Evolutionary conservation across 345 rosid genomes (phyloP).

Genomic region (Anastatica hierochuntica): DNA sequence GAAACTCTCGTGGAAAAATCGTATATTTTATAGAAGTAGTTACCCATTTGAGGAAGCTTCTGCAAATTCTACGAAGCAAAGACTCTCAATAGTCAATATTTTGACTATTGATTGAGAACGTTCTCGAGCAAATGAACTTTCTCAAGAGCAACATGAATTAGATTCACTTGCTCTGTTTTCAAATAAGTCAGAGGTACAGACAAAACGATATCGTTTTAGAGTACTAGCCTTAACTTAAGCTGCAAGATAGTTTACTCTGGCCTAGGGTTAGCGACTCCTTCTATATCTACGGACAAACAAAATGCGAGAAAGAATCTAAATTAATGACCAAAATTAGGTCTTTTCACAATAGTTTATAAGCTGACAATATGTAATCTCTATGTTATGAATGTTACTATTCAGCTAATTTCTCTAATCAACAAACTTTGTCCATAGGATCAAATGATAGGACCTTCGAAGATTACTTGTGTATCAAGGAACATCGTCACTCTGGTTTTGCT

Average conservation of each 20-base stretch:
- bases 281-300: neutral
- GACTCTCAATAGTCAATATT: no score
- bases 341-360: neutral
- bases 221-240: no score
- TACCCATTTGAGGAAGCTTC: slow-evolving; percentile 1
- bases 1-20: slow-evolving; percentile 2
- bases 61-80: neutral
- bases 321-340: slow-evolving; percentile 2
- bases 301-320: neutral
- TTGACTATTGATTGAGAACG: no score
- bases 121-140: no score
- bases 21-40: neutral
- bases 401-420: slow-evolving; percentile 15
- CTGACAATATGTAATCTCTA: no score
- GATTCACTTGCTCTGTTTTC: no score
- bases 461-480: slow-evolving; percentile 20
- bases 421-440: neutral
- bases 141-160: no score
- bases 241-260: no score
- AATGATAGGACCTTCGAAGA: neutral
- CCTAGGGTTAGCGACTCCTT: neutral
- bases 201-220: no score
- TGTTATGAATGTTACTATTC: no score
- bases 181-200: no score
- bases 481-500: slow-evolving; percentile 22